Percentiles rank a stretch among this genome's conserved stretches.
These are phyloP conservation scores for Sclerotinia glacialis DNA, from an alignment of 2,329 filamentous ascomycete species.

Conservation along the genomic window DNA sequence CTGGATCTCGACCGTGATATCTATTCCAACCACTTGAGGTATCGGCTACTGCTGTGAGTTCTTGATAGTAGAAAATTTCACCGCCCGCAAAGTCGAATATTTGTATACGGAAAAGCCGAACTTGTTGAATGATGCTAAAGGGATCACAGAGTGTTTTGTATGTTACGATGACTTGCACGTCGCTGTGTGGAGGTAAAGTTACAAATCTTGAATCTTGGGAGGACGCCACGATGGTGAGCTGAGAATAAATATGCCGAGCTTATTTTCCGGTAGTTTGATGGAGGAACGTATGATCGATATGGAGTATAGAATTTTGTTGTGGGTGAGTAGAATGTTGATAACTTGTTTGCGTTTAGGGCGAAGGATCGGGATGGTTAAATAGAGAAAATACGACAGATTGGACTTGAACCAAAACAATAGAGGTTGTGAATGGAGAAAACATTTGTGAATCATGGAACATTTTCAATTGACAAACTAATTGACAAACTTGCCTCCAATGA, in stretches of 20 bases:
- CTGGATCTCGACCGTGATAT: slow-evolving; percentile 29
- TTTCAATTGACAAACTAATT: slow-evolving; percentile 1
- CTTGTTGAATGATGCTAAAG: slow-evolving; percentile 21
- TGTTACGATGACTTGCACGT: slow-evolving; percentile 27
- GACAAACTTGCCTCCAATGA: not conserved
- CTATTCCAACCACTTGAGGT: slow-evolving; percentile 27
- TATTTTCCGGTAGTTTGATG: not conserved
- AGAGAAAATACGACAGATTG: not conserved
- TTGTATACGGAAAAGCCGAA: slow-evolving; percentile 27
- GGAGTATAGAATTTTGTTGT: not conserved
- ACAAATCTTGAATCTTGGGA: slow-evolving; percentile 23
- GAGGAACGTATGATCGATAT: not conserved
- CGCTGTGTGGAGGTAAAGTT: slow-evolving; percentile 20
- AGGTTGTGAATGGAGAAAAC: slow-evolving; percentile 5
- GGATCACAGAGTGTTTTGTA: slow-evolving; percentile 26
- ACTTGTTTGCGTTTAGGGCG: not conserved
- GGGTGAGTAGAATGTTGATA: not conserved
- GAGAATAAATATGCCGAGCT: not conserved
- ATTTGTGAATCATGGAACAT: slow-evolving; percentile 9
- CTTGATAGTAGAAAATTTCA: slow-evolving; percentile 26
- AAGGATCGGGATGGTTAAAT: not conserved
- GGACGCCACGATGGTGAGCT: slow-evolving; percentile 28
- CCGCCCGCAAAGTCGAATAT: slow-evolving; percentile 25
- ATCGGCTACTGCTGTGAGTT: slow-evolving; percentile 23
- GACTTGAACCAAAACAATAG: not conserved